Percentiles rank a stretch among this genome's conserved stretches.
Evolutionary conservation across 768 basidiomycete genomes (phyloP).

Genomic region (Tricholoma furcatifolium): DNA sequence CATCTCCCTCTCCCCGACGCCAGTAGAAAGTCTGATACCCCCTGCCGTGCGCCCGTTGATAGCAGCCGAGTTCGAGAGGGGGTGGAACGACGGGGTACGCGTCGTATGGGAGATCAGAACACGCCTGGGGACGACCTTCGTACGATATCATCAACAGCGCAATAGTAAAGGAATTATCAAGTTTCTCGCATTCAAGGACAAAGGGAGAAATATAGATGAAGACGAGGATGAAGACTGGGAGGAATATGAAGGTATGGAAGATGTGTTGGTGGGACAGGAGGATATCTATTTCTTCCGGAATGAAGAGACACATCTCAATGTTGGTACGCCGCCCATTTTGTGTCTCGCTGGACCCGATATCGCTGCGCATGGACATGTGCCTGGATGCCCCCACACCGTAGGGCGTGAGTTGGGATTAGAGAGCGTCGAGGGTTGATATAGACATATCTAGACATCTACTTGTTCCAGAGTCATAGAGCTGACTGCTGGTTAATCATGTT

Average conservation of each 20-base stretch:
- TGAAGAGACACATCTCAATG: not conserved
- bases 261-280: constrained; percentile 29
- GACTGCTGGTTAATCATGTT: too few relatives aligned
- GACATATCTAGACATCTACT: too few relatives aligned
- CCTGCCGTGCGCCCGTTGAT: constrained; percentile 23
- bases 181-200: constrained; percentile 14
- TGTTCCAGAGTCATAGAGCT: too few relatives aligned
- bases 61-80: constrained; percentile 52
- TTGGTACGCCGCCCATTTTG: constrained; percentile 29
- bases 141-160: not conserved
- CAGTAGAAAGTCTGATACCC: constrained; percentile 26
- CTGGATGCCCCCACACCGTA: constrained; percentile 40
- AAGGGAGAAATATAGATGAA: constrained; percentile 9
- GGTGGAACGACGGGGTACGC: constrained; percentile 61
- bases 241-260: constrained; percentile 35
- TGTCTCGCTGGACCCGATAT: constrained; percentile 37
- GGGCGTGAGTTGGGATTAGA: constrained; percentile 35
- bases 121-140: constrained; percentile 42
- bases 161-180: not conserved
- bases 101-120: constrained; percentile 48
- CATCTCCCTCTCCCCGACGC: constrained; percentile 33
- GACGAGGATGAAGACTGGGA: constrained; percentile 21
- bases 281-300: constrained; percentile 27
- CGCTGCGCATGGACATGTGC: constrained; percentile 27
- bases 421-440: not conserved